phyloP scores from a whole-genome alignment of 108 stramenopile genomes.

The Nitzschia sp. region DNA sequence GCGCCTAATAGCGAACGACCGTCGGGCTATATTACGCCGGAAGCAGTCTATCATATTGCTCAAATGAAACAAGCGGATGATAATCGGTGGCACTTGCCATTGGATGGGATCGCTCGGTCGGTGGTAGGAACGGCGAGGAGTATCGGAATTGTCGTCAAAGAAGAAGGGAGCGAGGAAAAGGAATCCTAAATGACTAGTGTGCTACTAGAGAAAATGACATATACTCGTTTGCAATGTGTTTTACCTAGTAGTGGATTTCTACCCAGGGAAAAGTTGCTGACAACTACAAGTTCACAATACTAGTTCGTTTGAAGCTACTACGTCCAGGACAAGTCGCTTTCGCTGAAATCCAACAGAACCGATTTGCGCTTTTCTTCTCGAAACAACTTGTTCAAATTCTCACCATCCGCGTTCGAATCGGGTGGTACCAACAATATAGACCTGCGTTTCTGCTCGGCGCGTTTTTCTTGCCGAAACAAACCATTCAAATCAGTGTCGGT shows the following conservation, averaged over 20 bases:
- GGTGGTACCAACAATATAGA: too few species aligned
- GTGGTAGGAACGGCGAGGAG: constrained; percentile 83
- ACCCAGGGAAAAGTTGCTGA: too few species aligned
- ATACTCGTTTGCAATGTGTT: too few species aligned
- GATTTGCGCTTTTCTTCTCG: too few species aligned
- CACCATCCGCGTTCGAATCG: not conserved
- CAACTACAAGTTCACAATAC: too few species aligned
- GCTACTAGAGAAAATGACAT: too few species aligned
- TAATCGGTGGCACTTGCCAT: constrained; percentile 70
- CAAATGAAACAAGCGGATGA: constrained; percentile 86
- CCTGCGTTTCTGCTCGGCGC: too few species aligned
- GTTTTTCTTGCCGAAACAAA: not conserved
- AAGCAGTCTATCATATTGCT: constrained; percentile 93
- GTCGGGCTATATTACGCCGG: constrained; percentile 78
- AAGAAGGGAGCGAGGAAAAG: constrained; percentile 11
- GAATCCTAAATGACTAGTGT: not conserved
- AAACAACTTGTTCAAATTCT: too few species aligned
- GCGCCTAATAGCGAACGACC: constrained; percentile 49
- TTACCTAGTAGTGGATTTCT: too few species aligned
- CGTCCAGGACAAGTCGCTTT: too few species aligned
- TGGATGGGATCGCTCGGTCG: constrained; percentile 81
- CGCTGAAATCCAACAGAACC: too few species aligned
- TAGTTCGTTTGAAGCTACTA: too few species aligned
- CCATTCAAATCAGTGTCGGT: not conserved
- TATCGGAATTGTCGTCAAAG: constrained; percentile 64